phyloP scores from a whole-genome alignment of 371 early-diverging fungal genomes.

The Choanephora cucurbitarum region DNA sequence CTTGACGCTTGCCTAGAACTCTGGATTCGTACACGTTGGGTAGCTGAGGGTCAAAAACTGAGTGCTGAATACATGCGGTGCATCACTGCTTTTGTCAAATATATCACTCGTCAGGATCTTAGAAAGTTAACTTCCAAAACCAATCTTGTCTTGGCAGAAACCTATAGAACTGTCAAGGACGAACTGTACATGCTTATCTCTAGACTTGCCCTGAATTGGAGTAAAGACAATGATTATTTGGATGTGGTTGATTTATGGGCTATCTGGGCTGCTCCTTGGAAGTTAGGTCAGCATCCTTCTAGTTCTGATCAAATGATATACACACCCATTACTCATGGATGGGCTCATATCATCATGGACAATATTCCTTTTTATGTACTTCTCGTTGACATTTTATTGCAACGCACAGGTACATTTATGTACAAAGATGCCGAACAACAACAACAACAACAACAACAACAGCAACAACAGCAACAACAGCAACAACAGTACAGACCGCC shows the following conservation, averaged over 20 bases:
- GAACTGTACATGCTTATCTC: conserved; percentile 39
- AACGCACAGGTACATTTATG: conserved; percentile 23
- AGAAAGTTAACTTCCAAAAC: conserved; percentile 8
- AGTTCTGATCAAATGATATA: conserved; percentile 1
- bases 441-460: background rate
- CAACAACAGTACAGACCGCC: background rate
- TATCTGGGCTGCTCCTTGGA: conserved; percentile 42
- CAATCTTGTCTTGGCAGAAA: background rate
- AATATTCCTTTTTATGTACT: conserved; percentile 34
- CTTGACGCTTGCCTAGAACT: conserved; percentile 34
- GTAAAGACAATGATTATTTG: conserved; percentile 29
- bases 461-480: background rate
- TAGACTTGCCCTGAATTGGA: conserved; percentile 36
- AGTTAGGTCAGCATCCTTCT: conserved; percentile 12
- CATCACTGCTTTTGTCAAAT: conserved; percentile 28
- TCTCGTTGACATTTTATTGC: conserved; percentile 29
- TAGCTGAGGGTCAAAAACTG: conserved; percentile 22
- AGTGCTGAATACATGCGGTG: conserved; percentile 21
- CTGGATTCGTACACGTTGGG: conserved; percentile 39
- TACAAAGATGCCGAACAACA: conserved; percentile 6
- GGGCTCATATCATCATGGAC: conserved; percentile 31
- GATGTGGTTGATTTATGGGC: conserved; percentile 36
- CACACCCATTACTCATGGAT: conserved; percentile 23
- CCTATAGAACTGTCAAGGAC: conserved; percentile 16
- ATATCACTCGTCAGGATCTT: conserved; percentile 31